Conservation (phyloP, 352 stramenopile species). For the Aphanomyces invadans region DNA sequence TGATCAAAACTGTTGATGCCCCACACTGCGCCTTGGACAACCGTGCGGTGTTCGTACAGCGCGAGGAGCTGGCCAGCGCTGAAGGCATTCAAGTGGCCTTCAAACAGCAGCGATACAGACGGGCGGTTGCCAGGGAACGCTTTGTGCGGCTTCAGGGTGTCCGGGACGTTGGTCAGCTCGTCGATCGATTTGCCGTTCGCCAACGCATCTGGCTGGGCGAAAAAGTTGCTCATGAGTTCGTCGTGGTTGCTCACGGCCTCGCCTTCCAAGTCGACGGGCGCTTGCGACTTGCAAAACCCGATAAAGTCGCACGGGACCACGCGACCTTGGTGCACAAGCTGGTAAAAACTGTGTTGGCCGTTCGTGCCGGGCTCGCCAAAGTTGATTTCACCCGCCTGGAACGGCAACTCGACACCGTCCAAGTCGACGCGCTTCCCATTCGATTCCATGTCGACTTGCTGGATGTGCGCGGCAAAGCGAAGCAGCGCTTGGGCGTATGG, state of each 20-base stretch:
- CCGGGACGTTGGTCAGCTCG: constrained; percentile 89
- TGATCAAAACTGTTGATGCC: constrained; percentile 98
- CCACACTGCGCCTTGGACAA: constrained; percentile 97
- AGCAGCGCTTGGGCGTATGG: constrained; percentile 91
- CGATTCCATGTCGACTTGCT: constrained; percentile 98
- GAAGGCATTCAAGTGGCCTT: constrained; percentile 92
- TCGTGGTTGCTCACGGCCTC: constrained; percentile 96
- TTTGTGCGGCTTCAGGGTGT: constrained; percentile 92
- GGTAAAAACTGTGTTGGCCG: constrained; percentile 98
- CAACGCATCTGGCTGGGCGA: constrained; percentile 97
- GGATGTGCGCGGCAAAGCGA: constrained; percentile 95
- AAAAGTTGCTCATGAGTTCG: constrained; percentile 99
- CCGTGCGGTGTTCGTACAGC: constrained; percentile 98
- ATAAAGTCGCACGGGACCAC: constrained; percentile 98
- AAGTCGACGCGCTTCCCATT: constrained; percentile 97
- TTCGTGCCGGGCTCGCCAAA: constrained; percentile 98
- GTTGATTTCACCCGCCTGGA: constrained; percentile 93
- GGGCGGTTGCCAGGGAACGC: constrained; percentile 96
- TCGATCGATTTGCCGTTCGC: constrained; percentile 93
- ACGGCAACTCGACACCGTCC: constrained; percentile 90
- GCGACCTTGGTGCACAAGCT: constrained; percentile 98
- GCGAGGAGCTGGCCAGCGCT: constrained; percentile 93
- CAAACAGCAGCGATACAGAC: constrained; percentile 94
- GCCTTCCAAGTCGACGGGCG: constrained; percentile 55
- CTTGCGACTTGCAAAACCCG: constrained; percentile 94